Percentiles rank a stretch among this genome's conserved stretches.
Conservation (phyloP, 805 yeast species). For the Cyberlindnera mycetangii region DNA sequence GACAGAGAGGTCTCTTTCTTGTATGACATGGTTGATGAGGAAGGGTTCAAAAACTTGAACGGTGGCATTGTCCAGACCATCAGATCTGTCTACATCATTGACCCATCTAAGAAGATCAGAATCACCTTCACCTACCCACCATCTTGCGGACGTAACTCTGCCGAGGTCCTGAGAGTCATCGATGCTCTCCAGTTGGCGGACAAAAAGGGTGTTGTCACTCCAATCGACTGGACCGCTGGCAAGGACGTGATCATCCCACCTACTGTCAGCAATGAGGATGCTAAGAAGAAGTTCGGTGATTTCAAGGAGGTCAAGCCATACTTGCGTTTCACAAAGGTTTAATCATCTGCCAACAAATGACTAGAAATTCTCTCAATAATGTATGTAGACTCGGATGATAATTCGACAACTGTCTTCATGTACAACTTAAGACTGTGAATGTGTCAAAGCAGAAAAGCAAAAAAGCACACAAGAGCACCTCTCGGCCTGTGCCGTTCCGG, state of each 20-base stretch:
- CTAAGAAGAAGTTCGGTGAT: constrained; percentile 79
- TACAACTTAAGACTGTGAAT: no score
- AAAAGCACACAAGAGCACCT: background rate
- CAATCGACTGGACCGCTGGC: constrained; percentile 88
- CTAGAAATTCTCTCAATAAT: no score
- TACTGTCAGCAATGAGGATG: constrained; percentile 72
- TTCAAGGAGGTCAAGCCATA: constrained; percentile 88
- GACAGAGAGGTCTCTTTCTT: constrained; percentile 80
- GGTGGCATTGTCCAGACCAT: constrained; percentile 81
- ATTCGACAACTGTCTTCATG: no score
- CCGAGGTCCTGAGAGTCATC: constrained; percentile 86
- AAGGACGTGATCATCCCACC: constrained; percentile 93
- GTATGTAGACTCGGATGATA: background rate
- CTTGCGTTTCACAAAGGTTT: constrained; percentile 64
- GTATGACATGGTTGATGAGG: constrained; percentile 87
- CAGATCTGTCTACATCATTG: constrained; percentile 89
- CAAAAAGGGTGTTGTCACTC: constrained; percentile 80
- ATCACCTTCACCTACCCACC: constrained; percentile 88
- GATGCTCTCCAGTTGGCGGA: constrained; percentile 88
- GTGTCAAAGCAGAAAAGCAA: no score
- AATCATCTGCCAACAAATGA: no score
- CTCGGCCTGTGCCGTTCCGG: background rate
- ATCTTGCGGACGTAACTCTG: constrained; percentile 89
- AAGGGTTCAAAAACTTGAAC: constrained; percentile 69
- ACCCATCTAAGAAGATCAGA: constrained; percentile 86